Percentiles rank a stretch among this genome's conserved stretches.
Evolutionary conservation across 495 filamentous ascomycete species (phyloP).

Genomic region (Penicillium bovifimosum): DNA sequence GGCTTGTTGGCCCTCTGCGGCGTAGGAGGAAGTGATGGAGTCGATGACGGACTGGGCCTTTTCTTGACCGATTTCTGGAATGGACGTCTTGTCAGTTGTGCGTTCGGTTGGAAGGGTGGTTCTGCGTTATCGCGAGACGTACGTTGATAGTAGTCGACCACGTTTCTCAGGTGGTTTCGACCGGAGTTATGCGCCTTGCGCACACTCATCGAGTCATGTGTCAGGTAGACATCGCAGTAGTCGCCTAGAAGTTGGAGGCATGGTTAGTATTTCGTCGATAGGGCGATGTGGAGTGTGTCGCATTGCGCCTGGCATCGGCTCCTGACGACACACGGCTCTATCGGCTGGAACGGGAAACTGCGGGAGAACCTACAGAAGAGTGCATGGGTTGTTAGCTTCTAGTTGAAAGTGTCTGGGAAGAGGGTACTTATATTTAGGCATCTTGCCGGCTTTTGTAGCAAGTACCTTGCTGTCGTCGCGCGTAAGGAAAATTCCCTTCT

Average conservation of each 20-base stretch:
- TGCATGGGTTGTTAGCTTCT: slow-evolving; percentile 47
- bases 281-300: slow-evolving; percentile 3
- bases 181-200: slow-evolving; percentile 97
- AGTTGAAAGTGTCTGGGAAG: not conserved
- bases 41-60: slow-evolving; percentile 98
- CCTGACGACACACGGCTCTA: not conserved
- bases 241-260: slow-evolving; percentile 59
- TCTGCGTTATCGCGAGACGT: slow-evolving; percentile 21
- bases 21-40: slow-evolving; percentile 91
- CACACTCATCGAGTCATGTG: slow-evolving; percentile 99
- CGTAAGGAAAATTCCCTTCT: slow-evolving; percentile 22
- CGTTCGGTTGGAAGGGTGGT: not conserved
- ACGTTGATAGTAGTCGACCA: slow-evolving; percentile 98
- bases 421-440: slow-evolving; percentile 74
- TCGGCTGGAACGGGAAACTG: not conserved
- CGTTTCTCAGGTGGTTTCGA: slow-evolving; percentile 93
- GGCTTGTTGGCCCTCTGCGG: slow-evolving; percentile 80
- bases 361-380: slow-evolving; percentile 61
- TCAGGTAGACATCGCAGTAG: slow-evolving; percentile 99
- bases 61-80: slow-evolving; percentile 89
- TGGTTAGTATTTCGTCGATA: slow-evolving; percentile 6
- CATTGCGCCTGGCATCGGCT: slow-evolving; percentile 10
- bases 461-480: slow-evolving; percentile 16
- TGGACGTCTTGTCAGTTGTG: not conserved
- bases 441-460: slow-evolving; percentile 38